Evolutionary conservation across 129 eudicot species (phyloP), one percentile per base, ranked within the genome.

Genomic region (Kitagawia praeruptora): DNA sequence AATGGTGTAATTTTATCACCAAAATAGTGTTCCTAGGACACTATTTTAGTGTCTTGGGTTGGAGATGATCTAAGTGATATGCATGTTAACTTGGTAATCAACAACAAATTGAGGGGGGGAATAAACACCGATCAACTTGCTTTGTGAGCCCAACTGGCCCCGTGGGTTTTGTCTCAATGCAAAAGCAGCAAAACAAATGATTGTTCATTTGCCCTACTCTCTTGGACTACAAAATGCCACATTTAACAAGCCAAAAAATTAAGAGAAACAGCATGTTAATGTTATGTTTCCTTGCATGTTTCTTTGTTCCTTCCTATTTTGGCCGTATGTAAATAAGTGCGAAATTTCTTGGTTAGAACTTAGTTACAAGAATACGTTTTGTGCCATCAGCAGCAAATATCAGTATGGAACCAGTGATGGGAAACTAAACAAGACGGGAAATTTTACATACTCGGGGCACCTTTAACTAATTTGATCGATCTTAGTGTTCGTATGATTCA

Each of bases 81-180:
- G 66, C 66, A 56, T 23, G 66, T 56, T 23, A 56, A 56, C 28
- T 56, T 56, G 66, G 28, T 56, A n/a, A 8, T 23, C 31, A 2
- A 58, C 67, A 58, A n/a, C 67, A 58, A 0, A 21, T 1, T 58
- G 31, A 21, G 31, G 31, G 67, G 4, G 8, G 69, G 25, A 6
- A 61, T 12, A n/a, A 25, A 61, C 69, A 61, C 34, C 25, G 34
- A 61, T 61, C 69, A 61, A 61, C 37, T n/a, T 61, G 69, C 69
- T n/a, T 10, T 61, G 69, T 61, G 69, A 61, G 34, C 69, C 69
- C 69, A 61, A n/a, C 69, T 61, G 63, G 34, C 69, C 69, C 34
- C 69, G 15, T 61, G 34, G 10, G 25, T 9, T 61, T 61, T 25
- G 69, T 61, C 69, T 10, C 28, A 8, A n/a, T 61, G 69, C 69